Evolutionary conservation across 2,329 filamentous ascomycete species (phyloP).

Genomic region (Rhytidhysteron rufulum): DNA sequence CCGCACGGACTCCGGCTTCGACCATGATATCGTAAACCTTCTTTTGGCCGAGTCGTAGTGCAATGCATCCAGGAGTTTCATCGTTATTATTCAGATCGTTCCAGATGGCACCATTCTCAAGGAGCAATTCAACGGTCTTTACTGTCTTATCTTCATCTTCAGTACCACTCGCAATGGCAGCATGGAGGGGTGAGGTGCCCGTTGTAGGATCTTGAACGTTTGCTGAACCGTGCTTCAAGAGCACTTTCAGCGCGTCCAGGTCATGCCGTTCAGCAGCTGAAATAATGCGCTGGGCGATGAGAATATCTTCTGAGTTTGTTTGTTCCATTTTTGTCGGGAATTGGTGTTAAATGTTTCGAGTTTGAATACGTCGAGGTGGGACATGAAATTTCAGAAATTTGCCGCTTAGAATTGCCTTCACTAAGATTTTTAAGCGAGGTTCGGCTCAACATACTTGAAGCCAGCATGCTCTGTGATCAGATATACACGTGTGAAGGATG

Average conservation of each 20-base stretch:
- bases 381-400: background rate
- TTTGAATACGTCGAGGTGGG: background rate
- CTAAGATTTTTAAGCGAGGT: background rate
- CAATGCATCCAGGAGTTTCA: conserved; percentile 36
- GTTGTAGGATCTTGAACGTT: conserved; percentile 33
- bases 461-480: no score
- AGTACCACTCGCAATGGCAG: conserved; percentile 23
- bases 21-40: conserved; percentile 35
- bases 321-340: background rate
- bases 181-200: conserved; percentile 32
- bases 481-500: no score
- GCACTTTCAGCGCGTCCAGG: conserved; percentile 26
- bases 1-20: conserved; percentile 32
- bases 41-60: conserved; percentile 27
- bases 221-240: conserved; percentile 33
- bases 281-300: conserved; percentile 35
- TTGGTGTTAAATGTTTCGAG: background rate
- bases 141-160: conserved; percentile 25
- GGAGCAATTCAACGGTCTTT: conserved; percentile 26
- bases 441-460: background rate
- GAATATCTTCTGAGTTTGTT: conserved; percentile 21
- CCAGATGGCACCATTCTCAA: conserved; percentile 37
- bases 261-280: conserved; percentile 33
- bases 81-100: conserved; percentile 36
- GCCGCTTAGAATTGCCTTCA: background rate